Evolutionary conservation across 2,329 filamentous ascomycete genomes (phyloP).

Genomic region (Tolypocladium guangdongense): DNA sequence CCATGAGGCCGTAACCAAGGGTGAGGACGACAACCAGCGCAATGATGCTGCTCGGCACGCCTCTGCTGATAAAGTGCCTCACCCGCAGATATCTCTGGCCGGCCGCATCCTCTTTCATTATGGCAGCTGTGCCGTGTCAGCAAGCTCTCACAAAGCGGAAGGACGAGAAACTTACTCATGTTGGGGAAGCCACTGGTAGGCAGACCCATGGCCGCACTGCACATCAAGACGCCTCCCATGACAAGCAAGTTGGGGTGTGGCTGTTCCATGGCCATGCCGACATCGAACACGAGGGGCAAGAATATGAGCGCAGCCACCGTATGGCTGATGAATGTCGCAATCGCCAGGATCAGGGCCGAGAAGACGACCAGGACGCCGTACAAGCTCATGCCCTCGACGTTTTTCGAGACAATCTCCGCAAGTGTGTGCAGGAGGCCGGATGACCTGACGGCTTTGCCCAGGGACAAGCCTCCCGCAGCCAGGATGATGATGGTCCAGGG

Average conservation of each 20-base stretch:
- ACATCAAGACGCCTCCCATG: constrained; percentile 94
- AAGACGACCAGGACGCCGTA: constrained; percentile 86
- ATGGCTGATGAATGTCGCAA: constrained; percentile 96
- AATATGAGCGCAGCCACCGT: constrained; percentile 95
- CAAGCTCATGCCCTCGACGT: constrained; percentile 67
- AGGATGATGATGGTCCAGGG: constrained; percentile 99
- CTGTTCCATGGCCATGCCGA: constrained; percentile 74
- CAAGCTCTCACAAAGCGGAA: not conserved
- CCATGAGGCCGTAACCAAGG: constrained; percentile 85
- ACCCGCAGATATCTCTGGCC: constrained; percentile 88
- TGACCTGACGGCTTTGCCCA: constrained; percentile 89
- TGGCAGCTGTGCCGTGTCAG: constrained; percentile 55
- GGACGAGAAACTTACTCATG: constrained; percentile 68
- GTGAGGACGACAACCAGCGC: constrained; percentile 75
- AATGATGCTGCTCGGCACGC: constrained; percentile 76
- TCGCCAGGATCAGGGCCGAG: constrained; percentile 70
- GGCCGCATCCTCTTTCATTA: constrained; percentile 97
- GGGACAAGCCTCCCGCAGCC: constrained; percentile 80
- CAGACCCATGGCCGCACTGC: constrained; percentile 88
- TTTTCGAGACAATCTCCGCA: constrained; percentile 61
- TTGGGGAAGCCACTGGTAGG: constrained; percentile 96
- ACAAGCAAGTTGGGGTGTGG: constrained; percentile 91
- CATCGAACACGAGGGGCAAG: constrained; percentile 76
- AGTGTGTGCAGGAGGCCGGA: constrained; percentile 88
- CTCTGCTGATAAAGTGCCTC: constrained; percentile 89